Base-by-base conservation (phyloP, 2,329 filamentous ascomycete genomes). In the Colletotrichum caudatum region DNA sequence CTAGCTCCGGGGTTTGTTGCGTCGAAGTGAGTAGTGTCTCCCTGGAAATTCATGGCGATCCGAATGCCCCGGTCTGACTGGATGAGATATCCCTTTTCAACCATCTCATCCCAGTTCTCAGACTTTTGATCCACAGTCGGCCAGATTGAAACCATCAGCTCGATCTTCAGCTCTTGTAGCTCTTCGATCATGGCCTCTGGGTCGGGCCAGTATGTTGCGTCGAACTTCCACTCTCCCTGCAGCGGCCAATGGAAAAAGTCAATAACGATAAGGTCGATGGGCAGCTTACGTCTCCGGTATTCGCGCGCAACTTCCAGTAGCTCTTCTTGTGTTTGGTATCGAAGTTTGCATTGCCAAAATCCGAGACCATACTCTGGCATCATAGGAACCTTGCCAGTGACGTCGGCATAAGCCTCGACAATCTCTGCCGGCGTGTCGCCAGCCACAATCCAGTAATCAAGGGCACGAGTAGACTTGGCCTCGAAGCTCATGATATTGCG, bases 121-220 rank as follows among this genome's bases (percentile, higher is more conserved):
- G 79, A 78, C n/a, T 75, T 74, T 59, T 76, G 77, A 44, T 74
- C 74, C 62, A 80, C 75, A 9, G 89, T 92, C 0, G 90, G 90
- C 90, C 91, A 92, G 74, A 92, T 87, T 0, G 89, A 91, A 0
- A 92, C 88, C 89, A 92, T 92, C 3, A 92, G 83, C 75, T 92
- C 89, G 57, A 92, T 86, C 0, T 84, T 83, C 71, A 92, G 78
- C 0, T 84, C 82, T 53, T 87, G 83, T 1, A 92, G 83, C 77
- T 92, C 90, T 50, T 82, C 81, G 29, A 92, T 82, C 90, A 92
- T 92, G 4, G 87, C 87, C 57, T 88, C 88, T 8, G 89, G 89
- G 76, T 92, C 88, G 0, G 90, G 90, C 89, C 89, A 92, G 74
- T 87, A 92, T 0, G 83, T 83, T 0, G 84, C 80, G 75, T 93